Evolutionary conservation across 164 flowering plant genomes (phyloP).

Genomic region (Vitis cinerea): DNA sequence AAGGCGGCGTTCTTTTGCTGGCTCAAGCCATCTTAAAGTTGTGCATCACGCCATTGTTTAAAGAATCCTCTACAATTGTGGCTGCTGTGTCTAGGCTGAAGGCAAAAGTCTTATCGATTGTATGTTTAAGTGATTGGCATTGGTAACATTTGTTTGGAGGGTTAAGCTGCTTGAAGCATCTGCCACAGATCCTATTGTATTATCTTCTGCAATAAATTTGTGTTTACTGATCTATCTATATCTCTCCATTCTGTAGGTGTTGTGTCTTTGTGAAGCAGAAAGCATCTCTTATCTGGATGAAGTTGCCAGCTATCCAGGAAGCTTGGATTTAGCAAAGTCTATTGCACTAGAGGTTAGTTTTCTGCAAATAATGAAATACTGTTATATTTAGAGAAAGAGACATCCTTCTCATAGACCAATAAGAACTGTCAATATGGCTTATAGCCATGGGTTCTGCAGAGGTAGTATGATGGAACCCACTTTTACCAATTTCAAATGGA

Average conservation of each 20-base stretch:
- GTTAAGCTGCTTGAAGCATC: neutral
- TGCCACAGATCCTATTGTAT: no score
- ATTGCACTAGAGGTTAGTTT: constrained; percentile 77
- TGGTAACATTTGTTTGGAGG: constrained; percentile 1
- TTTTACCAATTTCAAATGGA: neutral
- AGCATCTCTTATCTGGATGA: constrained; percentile 93
- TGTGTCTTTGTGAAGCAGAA: constrained; percentile 92
- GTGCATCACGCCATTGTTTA: constrained; percentile 29
- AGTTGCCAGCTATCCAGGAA: constrained; percentile 70
- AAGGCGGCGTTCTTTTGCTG: constrained; percentile 78
- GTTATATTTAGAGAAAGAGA: neutral
- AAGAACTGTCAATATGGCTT: neutral
- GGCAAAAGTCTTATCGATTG: constrained; percentile 81
- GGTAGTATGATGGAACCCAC: neutral
- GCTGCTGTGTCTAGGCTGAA: constrained; percentile 82
- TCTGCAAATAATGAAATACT: neutral
- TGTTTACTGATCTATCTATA: no score
- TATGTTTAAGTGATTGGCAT: constrained; percentile 42
- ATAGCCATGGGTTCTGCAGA: neutral
- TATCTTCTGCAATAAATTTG: no score
- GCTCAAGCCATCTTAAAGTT: constrained; percentile 67
- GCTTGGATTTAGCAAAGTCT: constrained; percentile 73
- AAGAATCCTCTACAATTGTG: constrained; percentile 38
- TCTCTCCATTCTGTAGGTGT: constrained; percentile 52
- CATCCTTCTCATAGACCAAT: constrained; percentile 1